phyloP scores from a whole-genome alignment of 2,329 filamentous ascomycete species.

The Eutypa lata region DNA sequence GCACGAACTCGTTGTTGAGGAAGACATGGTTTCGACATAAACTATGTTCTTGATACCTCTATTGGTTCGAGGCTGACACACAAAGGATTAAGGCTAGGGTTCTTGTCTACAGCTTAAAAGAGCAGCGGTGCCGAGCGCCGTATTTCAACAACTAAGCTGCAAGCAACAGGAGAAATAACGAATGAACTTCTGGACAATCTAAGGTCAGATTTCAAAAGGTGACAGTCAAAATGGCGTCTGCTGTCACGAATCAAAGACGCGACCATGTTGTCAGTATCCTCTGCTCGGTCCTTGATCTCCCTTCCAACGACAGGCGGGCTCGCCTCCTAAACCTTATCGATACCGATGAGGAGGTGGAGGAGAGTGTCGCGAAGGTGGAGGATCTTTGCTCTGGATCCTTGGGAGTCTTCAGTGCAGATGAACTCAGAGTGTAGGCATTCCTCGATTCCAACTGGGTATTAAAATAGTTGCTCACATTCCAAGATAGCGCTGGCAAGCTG shows the following conservation, averaged over 20 bases:
- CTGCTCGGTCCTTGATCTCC: background rate
- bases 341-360: background rate
- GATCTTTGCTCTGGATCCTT: background rate
- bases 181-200: background rate
- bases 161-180: constrained; percentile 3
- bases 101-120: too few species aligned
- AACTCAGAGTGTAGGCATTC: background rate
- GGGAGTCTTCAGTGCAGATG: background rate
- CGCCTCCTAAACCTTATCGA: background rate
- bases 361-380: background rate
- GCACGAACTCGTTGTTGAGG: too few species aligned
- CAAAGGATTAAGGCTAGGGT: too few species aligned
- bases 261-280: background rate
- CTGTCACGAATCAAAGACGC: background rate
- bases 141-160: too few species aligned
- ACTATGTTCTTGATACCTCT: too few species aligned
- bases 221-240: background rate
- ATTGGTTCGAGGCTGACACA: too few species aligned
- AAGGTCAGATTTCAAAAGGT: background rate
- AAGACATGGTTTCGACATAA: too few species aligned
- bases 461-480: background rate
- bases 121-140: too few species aligned
- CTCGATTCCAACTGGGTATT: background rate
- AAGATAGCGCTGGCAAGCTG: background rate
- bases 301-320: background rate